Evolutionary conservation across 2,329 filamentous ascomycete genomes (phyloP).

Genomic region (Aspergillus tanneri): DNA sequence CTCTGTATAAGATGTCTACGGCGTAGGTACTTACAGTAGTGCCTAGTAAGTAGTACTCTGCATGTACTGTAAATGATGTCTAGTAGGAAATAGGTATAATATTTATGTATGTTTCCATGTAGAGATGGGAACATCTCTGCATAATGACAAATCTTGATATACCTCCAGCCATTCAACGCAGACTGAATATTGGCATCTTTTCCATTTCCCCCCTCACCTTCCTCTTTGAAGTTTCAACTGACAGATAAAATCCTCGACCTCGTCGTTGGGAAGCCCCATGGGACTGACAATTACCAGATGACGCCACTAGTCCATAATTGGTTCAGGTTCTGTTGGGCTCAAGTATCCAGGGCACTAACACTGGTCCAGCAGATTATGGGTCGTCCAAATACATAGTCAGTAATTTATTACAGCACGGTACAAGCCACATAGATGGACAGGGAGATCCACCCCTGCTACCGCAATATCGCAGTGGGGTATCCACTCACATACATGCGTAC

Average conservation of each 20-base stretch:
- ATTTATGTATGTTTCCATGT: too few species aligned
- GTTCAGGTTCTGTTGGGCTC: slow-evolving; percentile 9
- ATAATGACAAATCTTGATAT: too few species aligned
- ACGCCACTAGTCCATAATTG: slow-evolving; percentile 18
- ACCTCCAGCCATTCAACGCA: too few species aligned
- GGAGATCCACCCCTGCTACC: too few species aligned
- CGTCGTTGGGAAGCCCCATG: background rate
- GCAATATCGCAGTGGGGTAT: too few species aligned
- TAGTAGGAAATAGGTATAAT: too few species aligned
- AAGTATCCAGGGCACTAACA: slow-evolving; percentile 14
- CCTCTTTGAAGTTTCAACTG: background rate
- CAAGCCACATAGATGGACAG: background rate
- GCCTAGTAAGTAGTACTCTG: too few species aligned
- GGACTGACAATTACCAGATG: slow-evolving; percentile 9
- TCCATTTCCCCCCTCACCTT: background rate
- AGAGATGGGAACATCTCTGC: too few species aligned
- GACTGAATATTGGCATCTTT: background rate
- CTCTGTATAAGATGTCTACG: too few species aligned
- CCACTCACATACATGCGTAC: too few species aligned
- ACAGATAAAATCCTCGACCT: background rate
- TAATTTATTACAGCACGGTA: background rate
- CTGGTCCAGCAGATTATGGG: slow-evolving; percentile 18
- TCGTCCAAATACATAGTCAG: background rate
- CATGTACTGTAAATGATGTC: too few species aligned
- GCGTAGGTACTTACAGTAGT: too few species aligned